Percentiles rank a stretch among this genome's conserved stretches.
Conservation (phyloP, 2,329 filamentous ascomycete species). For the Acrocalymma vagum region DNA sequence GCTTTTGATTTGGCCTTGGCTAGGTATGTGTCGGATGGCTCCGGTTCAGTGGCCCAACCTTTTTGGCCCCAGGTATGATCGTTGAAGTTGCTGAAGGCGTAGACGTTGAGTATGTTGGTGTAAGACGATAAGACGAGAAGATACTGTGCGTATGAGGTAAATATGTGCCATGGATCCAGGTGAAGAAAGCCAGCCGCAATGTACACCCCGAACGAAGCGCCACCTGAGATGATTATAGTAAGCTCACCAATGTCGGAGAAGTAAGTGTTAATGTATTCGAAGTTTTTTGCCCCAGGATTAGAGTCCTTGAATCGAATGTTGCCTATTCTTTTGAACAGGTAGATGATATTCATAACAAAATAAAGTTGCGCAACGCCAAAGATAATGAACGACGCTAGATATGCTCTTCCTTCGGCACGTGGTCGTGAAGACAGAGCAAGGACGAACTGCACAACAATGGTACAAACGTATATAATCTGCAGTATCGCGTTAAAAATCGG, state of each 20-base stretch:
- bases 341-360: slow-evolving; percentile 93
- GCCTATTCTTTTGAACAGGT: slow-evolving; percentile 85
- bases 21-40: neutral
- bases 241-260: slow-evolving; percentile 77
- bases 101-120: slow-evolving; percentile 94
- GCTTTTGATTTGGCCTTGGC: neutral
- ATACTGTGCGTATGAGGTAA: slow-evolving; percentile 88
- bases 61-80: slow-evolving; percentile 99
- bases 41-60: slow-evolving; percentile 55
- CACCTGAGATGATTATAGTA: slow-evolving; percentile 86
- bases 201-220: slow-evolving; percentile 88
- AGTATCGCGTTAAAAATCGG: slow-evolving; percentile 5
- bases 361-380: slow-evolving; percentile 83
- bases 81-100: slow-evolving; percentile 97
- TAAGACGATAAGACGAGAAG: slow-evolving; percentile 89
- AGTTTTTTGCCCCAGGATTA: slow-evolving; percentile 55
- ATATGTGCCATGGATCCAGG: slow-evolving; percentile 97
- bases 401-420: neutral
- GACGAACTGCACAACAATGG: slow-evolving; percentile 6
- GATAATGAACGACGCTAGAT: slow-evolving; percentile 77
- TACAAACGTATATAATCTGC: slow-evolving; percentile 5
- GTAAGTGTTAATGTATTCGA: slow-evolving; percentile 81
- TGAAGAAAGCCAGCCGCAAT: slow-evolving; percentile 94
- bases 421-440: slow-evolving; percentile 1
- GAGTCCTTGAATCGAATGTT: slow-evolving; percentile 72